Base-by-base conservation (phyloP, 2,329 filamentous ascomycete species). In the Colletotrichum caudatum region DNA sequence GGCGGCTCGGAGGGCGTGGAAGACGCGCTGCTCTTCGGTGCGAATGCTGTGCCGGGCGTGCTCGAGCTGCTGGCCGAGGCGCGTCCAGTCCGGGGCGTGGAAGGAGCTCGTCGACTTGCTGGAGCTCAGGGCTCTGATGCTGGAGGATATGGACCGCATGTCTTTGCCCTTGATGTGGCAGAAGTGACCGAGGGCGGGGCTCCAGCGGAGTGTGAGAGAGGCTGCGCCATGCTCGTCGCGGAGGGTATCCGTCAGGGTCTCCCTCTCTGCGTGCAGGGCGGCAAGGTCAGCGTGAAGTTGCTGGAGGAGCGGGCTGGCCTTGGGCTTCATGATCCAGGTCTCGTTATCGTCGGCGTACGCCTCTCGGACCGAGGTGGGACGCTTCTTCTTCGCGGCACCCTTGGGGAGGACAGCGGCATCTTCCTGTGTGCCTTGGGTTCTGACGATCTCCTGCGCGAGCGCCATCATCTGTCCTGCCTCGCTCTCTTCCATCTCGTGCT, bases 101-200 rank as follows among this genome's bases (percentile, higher is more conserved):
- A 98, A 95, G 1, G 94, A 93, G 41, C 92, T 90, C 0, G 96
- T 98, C 14, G 90, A 92, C 75, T 94, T 96, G 75, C 92, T 95
- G 2, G 94, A 92, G 41, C 91, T 92, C 61, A 98, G 87, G 65
- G 86, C 89, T n/a, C 83, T 82, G 29, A 82, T 74, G 56, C 79
- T 73, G 35, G 74, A 50, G 11, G 74, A 56, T 14, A 82, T 72
- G 48, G 76, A 78, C 26, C 82, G 83, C 56, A 88, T 84, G 76
- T 96, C 92, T 79, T 93, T 95, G 44, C 94, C 94, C 80, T 92
- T 96, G 76, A 98, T 88, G 79, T 98, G 95, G 76, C 93, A 95
- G 77, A 97, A 93, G 79, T 99, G 94, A 11, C 96, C 95, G 2
- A 97, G 87, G 18, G 91, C 92, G 0, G 95, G 92, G 1, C 92